Conservation (phyloP, 768 basidiomycete genomes). For the Auricularia sp. region DNA sequence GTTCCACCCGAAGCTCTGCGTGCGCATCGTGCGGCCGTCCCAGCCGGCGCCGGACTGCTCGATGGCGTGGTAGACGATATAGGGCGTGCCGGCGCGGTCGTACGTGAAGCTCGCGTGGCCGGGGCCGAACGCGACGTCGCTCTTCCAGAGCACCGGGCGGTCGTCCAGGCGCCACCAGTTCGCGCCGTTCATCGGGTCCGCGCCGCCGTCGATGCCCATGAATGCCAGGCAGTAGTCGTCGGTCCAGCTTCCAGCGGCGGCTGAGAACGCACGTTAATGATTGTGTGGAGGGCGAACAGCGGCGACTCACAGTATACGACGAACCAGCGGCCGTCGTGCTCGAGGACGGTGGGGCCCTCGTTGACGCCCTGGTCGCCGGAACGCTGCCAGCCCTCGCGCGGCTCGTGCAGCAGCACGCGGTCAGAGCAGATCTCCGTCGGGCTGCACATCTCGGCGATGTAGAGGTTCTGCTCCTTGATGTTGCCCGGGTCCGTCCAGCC, state of each 20-base stretch:
- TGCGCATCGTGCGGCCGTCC: not conserved
- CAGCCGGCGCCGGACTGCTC: not conserved
- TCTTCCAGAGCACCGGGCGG: not conserved
- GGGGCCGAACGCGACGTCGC: not conserved
- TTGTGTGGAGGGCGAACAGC: too few relatives aligned
- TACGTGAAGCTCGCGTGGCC: slow-evolving; percentile 1
- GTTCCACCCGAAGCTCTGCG: not conserved
- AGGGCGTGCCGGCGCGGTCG: slow-evolving; percentile 1
- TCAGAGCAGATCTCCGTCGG: not conserved
- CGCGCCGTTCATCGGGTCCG: not conserved
- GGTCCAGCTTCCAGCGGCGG: not conserved
- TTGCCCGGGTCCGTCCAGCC: not conserved
- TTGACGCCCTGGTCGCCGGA: not conserved
- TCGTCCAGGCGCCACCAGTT: slow-evolving; percentile 2
- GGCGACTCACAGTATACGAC: not conserved
- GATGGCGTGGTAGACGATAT: not conserved
- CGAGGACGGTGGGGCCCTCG: not conserved
- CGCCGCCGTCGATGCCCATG: slow-evolving; percentile 1
- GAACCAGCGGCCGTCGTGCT: not conserved
- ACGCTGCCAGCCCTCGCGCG: not conserved
- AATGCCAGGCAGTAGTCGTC: slow-evolving; percentile 2
- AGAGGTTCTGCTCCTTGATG: not conserved
- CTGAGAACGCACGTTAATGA: too few relatives aligned
- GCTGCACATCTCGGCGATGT: slow-evolving; percentile 1
- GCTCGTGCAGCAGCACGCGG: slow-evolving; percentile 3